phyloP scores from a whole-genome alignment of 305 asterid species.

The Plantago lanceolata region DNA sequence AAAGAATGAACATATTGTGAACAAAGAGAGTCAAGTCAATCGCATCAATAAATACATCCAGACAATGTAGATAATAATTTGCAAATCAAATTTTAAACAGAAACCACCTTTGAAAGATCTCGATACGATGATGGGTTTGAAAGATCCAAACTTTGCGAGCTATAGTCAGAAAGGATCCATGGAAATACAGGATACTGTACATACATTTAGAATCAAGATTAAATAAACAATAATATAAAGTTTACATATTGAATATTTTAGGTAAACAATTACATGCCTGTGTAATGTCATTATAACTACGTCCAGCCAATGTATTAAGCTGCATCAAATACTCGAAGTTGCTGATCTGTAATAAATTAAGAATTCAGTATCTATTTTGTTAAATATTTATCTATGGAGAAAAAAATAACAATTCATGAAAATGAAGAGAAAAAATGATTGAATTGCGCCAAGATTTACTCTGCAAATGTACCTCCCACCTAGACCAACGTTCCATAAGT shows the following conservation, averaged over 20 bases:
- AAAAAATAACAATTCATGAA: slow-evolving; percentile 18
- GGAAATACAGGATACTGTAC: slow-evolving; percentile 98
- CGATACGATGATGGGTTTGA: slow-evolving; percentile 82
- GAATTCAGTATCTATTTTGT: slow-evolving; percentile 19
- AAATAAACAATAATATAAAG: slow-evolving; percentile 16
- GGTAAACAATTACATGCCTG: slow-evolving; percentile 49
- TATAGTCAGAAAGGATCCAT: slow-evolving; percentile 93
- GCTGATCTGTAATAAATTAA: slow-evolving; percentile 73
- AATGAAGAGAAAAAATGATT: slow-evolving; percentile 24
- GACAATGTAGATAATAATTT: neutral
- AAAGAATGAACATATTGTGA: neutral
- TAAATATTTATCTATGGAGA: neutral
- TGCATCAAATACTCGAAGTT: slow-evolving; percentile 97
- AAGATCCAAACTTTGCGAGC: slow-evolving; percentile 71
- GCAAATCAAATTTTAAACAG: slow-evolving; percentile 21
- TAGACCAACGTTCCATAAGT: slow-evolving; percentile 99
- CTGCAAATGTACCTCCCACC: slow-evolving; percentile 87
- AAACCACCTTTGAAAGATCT: slow-evolving; percentile 87
- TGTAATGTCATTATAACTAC: slow-evolving; percentile 95
- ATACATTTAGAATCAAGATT: slow-evolving; percentile 27
- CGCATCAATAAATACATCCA: neutral
- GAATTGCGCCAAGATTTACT: slow-evolving; percentile 24
- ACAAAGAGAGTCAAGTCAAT: neutral
- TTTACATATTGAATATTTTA: slow-evolving; percentile 18
- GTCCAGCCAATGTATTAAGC: slow-evolving; percentile 96